These are phyloP conservation scores for Sclerotinia spermophila DNA, from an alignment of 2,329 filamentous ascomycete genomes.

Conservation along the genomic window DNA sequence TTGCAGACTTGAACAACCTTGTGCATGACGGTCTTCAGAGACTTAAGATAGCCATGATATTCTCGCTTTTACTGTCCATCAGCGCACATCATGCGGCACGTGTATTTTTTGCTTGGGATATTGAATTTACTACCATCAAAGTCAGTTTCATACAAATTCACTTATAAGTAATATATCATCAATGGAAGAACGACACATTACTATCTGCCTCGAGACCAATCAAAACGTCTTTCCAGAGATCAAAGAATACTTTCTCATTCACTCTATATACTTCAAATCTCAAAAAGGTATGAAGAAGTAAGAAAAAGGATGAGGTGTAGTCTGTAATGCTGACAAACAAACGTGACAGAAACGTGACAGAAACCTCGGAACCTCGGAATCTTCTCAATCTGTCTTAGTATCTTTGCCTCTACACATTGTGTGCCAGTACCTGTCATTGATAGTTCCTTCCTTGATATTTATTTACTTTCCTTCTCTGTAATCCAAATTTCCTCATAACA, in stretches of 20 bases:
- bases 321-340: neutral
- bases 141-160: neutral
- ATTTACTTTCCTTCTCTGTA: neutral
- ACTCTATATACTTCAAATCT: neutral
- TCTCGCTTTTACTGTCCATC: neutral
- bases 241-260: neutral
- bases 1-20: too few relatives aligned
- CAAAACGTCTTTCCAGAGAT: fast-evolving
- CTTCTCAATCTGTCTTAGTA: neutral
- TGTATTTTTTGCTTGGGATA: neutral
- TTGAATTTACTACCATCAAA: neutral
- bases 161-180: neutral
- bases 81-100: too few relatives aligned
- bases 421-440: too few relatives aligned
- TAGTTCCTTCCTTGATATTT: neutral
- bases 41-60: too few relatives aligned
- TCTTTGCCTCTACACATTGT: neutral
- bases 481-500: neutral
- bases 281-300: too few relatives aligned
- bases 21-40: too few relatives aligned
- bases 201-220: neutral
- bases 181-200: too few relatives aligned
- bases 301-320: neutral
- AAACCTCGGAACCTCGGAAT: neutral
- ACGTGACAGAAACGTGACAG: neutral